A percentile compares a stretch with the other conserved stretches of the same genome.
Conservation (phyloP, 345 rosid genomes). For the Eucalyptus viminalis region DNA sequence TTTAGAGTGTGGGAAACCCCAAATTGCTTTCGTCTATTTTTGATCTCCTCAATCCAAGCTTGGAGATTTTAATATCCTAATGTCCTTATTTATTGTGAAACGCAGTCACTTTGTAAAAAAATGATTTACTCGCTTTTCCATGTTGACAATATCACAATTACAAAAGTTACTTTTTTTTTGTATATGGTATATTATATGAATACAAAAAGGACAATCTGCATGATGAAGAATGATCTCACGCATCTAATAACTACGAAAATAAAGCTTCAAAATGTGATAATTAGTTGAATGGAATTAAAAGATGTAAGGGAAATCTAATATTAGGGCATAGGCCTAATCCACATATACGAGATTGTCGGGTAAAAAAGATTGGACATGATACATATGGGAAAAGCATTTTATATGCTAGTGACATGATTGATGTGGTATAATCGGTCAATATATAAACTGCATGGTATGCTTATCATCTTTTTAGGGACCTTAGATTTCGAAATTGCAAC, state of each 20-base stretch:
- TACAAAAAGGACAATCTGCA: accelerated
- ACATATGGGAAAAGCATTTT: neutral
- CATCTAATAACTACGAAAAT: neutral
- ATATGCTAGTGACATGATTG: neutral
- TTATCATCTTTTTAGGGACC: accelerated
- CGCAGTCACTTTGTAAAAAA: neutral
- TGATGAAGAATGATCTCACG: neutral
- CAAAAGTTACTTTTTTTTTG: accelerated
- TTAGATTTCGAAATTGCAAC: neutral
- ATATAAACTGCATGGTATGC: accelerated
- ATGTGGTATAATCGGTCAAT: neutral
- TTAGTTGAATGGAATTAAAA: neutral
- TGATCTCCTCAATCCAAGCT: neutral
- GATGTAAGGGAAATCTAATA: neutral
- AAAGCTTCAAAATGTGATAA: neutral
- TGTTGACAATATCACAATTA: neutral
- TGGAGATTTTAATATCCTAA: neutral
- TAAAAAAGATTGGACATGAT: neutral
- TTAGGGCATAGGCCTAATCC: neutral
- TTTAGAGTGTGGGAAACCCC: neutral
- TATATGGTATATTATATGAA: neutral
- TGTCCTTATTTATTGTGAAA: neutral
- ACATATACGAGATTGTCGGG: accelerated
- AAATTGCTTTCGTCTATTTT: neutral
- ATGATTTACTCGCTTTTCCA: neutral